phyloP scores from a whole-genome alignment of 345 rosid genomes.

The Lumnitzera littorea region DNA sequence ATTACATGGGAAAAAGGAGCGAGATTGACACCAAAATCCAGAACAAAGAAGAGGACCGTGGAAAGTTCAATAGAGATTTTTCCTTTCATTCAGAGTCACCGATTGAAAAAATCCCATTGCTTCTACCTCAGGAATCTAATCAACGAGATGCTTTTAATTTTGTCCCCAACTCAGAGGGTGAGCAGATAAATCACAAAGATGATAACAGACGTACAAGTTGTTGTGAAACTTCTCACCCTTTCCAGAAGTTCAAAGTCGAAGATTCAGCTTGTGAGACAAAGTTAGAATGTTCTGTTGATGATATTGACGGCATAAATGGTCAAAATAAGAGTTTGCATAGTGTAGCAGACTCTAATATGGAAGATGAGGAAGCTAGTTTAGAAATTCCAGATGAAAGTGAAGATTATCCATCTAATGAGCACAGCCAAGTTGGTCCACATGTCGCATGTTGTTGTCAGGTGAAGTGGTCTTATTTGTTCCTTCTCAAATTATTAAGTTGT shows the following conservation, averaged over 20 bases:
- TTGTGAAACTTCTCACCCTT: constrained; percentile 9
- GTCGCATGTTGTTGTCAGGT: constrained; percentile 73
- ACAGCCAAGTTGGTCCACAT: constrained; percentile 50
- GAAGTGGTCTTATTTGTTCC: constrained; percentile 3
- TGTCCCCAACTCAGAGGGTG: constrained; percentile 14
- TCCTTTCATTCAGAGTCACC: constrained; percentile 50
- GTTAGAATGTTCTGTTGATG: constrained; percentile 13
- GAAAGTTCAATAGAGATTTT: constrained; percentile 28
- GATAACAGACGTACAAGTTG: constrained; percentile 8
- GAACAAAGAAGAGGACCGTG: constrained; percentile 27
- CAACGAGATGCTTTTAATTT: constrained; percentile 11
- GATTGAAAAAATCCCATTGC: constrained; percentile 65
- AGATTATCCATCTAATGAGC: constrained; percentile 14
- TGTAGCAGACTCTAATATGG: constrained; percentile 7
- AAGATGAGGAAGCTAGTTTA: constrained; percentile 32
- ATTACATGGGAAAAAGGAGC: constrained; percentile 69
- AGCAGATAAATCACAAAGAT: constrained; percentile 2
- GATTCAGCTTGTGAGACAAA: constrained; percentile 18
- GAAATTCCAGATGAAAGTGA: constrained; percentile 26
- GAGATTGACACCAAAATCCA: constrained; percentile 42
- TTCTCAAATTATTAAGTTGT: background rate
- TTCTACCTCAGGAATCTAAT: constrained; percentile 76
- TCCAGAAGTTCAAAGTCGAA: constrained; percentile 20
- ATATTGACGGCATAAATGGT: constrained; percentile 18
- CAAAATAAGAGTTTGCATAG: constrained; percentile 13